These are phyloP conservation scores for Debaryomyces coudertii DNA, from an alignment of 1,139 yeast species.

Conservation along the genomic window DNA sequence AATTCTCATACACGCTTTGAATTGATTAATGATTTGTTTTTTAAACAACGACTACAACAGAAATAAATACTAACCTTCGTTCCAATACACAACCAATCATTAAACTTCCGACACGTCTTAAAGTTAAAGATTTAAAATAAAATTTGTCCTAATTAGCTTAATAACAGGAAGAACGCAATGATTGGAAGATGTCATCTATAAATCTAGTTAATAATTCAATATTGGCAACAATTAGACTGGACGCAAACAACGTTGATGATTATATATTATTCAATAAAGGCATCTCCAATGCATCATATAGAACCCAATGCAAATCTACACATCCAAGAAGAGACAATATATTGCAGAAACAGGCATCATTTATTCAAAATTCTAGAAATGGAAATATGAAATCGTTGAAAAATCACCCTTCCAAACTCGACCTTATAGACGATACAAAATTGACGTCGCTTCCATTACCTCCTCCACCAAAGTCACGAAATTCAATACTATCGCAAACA, in stretches of 20 bases:
- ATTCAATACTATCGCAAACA: background rate
- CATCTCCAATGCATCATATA: background rate
- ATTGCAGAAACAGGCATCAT: constrained; percentile 9
- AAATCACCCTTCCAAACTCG: constrained; percentile 57
- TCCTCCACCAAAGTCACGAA: constrained; percentile 46
- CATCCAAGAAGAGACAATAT: background rate
- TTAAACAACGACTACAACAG: background rate
- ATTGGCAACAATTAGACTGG: background rate
- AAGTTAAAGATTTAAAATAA: background rate
- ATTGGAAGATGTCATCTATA: constrained; percentile 14
- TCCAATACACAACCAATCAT: background rate
- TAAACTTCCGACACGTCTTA: background rate
- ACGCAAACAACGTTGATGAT: background rate
- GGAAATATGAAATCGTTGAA: constrained; percentile 11
- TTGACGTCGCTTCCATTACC: constrained; percentile 70
- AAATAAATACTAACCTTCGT: background rate
- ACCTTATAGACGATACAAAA: constrained; percentile 60
- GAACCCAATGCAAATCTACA: background rate
- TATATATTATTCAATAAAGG: background rate
- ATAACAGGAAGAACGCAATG: background rate
- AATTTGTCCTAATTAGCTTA: background rate
- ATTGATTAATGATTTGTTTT: background rate
- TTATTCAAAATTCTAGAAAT: constrained; percentile 3
- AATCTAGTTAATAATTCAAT: constrained; percentile 14
- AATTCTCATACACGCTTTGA: background rate